Base-by-base conservation (phyloP, 257 asterid species). In the Capsicum pubescens region DNA sequence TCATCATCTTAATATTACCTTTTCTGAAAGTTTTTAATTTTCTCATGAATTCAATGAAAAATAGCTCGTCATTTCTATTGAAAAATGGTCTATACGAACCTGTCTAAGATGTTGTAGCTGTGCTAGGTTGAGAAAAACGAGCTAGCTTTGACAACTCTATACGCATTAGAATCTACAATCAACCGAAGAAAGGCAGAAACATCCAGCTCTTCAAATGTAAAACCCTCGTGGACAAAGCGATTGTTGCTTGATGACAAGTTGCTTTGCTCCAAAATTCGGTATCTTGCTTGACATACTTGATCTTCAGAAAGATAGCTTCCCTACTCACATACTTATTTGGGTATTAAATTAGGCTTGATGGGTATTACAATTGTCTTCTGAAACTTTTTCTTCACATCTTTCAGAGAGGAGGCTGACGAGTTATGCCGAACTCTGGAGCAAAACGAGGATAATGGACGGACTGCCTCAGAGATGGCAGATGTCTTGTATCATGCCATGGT, bases 401-500 rank as follows among this genome's bases (percentile, higher is more conserved):
- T 17, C 46, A 95, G 98, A 88, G 99, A 95, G 79, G 99, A 95
- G 85, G 99, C 99, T 0, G 95, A 95, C 76, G 99, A 95, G 88
- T 85, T 94, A 52, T 94, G 98, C 87, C 88, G 90, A 82, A 92
- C 99, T 5, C 77, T 92, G 44, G 98, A 96, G 88, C 93, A 91
- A 57, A 91, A 92, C 1, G 98, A 96, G 90, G 99, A 88, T 17
- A 86, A 50, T 50, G 83, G 90, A 14, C 86, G 98, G 83, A 90
- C 94, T 66, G 94, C 92, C 46, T 91, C 97, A 0, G 98, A 96
- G 84, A 93, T 94, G 95, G 98, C 94, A 1, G 98, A 96, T 72
- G 89, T 96, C 83, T 90, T 94, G 12, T 93, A 93, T 85, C 98
- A 94, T 83, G 66, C 95, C 74, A 91, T 94, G 97, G 98, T 93